phyloP scores from a whole-genome alignment of 179 eudicot genomes.

The Nepenthes alata region DNA sequence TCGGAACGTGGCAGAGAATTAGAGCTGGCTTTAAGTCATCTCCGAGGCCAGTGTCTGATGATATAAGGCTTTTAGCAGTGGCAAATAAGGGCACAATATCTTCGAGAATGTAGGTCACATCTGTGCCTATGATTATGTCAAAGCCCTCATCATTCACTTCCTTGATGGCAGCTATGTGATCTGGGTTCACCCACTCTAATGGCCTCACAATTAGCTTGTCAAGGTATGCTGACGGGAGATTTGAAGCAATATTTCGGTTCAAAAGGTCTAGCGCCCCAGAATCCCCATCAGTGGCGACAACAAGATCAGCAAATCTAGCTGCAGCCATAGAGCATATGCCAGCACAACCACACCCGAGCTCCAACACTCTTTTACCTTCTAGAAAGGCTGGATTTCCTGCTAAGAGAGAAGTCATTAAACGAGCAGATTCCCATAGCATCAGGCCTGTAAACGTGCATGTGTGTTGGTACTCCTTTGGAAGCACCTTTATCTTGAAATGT shows the following conservation, averaged over 20 bases:
- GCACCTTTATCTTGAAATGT: slow-evolving; percentile 51
- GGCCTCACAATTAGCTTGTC: slow-evolving; percentile 23
- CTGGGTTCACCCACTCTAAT: slow-evolving; percentile 66
- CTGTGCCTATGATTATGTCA: slow-evolving; percentile 83
- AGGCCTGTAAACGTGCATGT: slow-evolving; percentile 92
- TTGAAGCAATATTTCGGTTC: slow-evolving; percentile 36
- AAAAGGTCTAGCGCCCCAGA: slow-evolving; percentile 40
- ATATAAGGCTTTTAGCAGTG: slow-evolving; percentile 56
- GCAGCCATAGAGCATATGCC: slow-evolving; percentile 87
- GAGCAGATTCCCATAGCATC: slow-evolving; percentile 96
- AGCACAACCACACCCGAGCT: slow-evolving; percentile 71
- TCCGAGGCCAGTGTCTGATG: slow-evolving; percentile 7
- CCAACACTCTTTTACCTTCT: slow-evolving; percentile 51
- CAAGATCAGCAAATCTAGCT: slow-evolving; percentile 47
- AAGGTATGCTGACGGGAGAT: slow-evolving; percentile 24
- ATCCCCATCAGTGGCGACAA: slow-evolving; percentile 84
- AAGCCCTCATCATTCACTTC: slow-evolving; percentile 39
- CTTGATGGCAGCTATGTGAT: slow-evolving; percentile 46
- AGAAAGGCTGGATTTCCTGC: slow-evolving; percentile 56
- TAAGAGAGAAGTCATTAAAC: slow-evolving; percentile 61
- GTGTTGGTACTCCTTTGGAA: slow-evolving; percentile 75
- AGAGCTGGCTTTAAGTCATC: slow-evolving; percentile 27
- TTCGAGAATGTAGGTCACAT: slow-evolving; percentile 67
- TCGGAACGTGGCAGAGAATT: slow-evolving; percentile 66
- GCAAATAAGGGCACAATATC: slow-evolving; percentile 66